These are phyloP conservation scores for Cercospora janseana DNA, from an alignment of 2,329 filamentous ascomycete species.

Conservation along the genomic window DNA sequence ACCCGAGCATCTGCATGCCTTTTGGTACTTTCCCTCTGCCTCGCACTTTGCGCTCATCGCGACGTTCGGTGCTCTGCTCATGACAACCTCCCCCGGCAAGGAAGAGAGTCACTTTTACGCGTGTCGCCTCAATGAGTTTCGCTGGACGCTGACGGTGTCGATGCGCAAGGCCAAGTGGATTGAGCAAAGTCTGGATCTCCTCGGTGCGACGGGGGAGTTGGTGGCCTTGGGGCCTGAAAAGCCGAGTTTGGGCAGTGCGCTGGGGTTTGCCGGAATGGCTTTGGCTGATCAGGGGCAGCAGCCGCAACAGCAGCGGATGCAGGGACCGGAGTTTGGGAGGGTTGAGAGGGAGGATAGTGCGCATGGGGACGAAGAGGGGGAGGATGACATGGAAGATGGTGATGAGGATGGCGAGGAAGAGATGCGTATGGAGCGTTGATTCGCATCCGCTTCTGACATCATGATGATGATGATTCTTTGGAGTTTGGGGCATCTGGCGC, in stretches of 20 bases:
- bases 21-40: slow-evolving; percentile 88
- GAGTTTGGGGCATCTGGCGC: too few species aligned
- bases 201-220: slow-evolving; percentile 47
- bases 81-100: slow-evolving; percentile 80
- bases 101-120: slow-evolving; percentile 95
- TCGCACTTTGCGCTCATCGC: slow-evolving; percentile 93
- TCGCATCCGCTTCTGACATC: too few species aligned
- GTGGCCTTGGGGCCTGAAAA: slow-evolving; percentile 48
- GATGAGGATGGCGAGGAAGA: background rate
- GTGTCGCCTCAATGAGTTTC: slow-evolving; percentile 78
- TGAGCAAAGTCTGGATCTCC: slow-evolving; percentile 45
- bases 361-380: background rate
- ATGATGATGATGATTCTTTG: too few species aligned
- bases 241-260: slow-evolving; percentile 27
- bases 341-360: background rate
- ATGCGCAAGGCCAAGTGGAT: slow-evolving; percentile 63
- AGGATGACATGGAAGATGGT: background rate
- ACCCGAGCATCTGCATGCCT: slow-evolving; percentile 79
- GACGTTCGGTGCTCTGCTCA: slow-evolving; percentile 85
- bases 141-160: slow-evolving; percentile 89
- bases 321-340: background rate
- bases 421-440: background rate
- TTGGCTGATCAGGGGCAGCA: background rate
- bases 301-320: background rate
- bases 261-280: background rate